Evolutionary conservation across 2,329 filamentous ascomycete genomes (phyloP).

Genomic region (Epichloe sylvatica): DNA sequence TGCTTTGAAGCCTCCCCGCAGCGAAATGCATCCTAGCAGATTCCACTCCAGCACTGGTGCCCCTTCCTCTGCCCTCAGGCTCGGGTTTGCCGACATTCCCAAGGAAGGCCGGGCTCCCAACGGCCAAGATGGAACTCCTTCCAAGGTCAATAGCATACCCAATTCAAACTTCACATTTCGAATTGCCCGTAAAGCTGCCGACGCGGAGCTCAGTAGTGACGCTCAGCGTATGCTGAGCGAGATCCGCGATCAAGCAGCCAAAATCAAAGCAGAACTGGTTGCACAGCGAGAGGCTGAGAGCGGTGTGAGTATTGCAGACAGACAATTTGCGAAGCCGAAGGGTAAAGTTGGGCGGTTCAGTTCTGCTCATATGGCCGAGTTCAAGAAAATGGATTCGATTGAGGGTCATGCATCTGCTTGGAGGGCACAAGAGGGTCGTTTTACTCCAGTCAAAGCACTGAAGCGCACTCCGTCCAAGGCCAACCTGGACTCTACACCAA

Average conservation of each 20-base stretch:
- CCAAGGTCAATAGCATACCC: constrained; percentile 37
- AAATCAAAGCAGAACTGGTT: constrained; percentile 54
- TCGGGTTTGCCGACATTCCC: constrained; percentile 71
- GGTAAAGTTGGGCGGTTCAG: constrained; percentile 69
- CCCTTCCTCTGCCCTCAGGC: constrained; percentile 63
- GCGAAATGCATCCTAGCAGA: constrained; percentile 87
- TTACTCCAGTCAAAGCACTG: constrained; percentile 32
- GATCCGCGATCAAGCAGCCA: constrained; percentile 56
- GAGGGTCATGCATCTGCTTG: constrained; percentile 71
- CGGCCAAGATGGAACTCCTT: constrained; percentile 40
- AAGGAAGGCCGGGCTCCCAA: constrained; percentile 26
- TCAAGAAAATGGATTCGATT: constrained; percentile 97
- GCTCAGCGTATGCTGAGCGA: constrained; percentile 49
- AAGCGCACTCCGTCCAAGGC: constrained; percentile 33
- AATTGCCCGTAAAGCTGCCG: constrained; percentile 41
- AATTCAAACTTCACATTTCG: constrained; percentile 55
- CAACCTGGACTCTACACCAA: constrained; percentile 23
- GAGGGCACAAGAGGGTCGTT: constrained; percentile 41
- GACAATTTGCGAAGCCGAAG: constrained; percentile 69
- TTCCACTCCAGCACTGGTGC: constrained; percentile 62
- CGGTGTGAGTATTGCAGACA: constrained; percentile 26
- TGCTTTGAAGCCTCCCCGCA: constrained; percentile 53
- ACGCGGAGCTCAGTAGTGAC: constrained; percentile 45
- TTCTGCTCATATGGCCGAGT: constrained; percentile 71
- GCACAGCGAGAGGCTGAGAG: constrained; percentile 45